Evolutionary conservation across 768 basidiomycete genomes (phyloP).

Genomic region (Phanerochaete sordida): DNA sequence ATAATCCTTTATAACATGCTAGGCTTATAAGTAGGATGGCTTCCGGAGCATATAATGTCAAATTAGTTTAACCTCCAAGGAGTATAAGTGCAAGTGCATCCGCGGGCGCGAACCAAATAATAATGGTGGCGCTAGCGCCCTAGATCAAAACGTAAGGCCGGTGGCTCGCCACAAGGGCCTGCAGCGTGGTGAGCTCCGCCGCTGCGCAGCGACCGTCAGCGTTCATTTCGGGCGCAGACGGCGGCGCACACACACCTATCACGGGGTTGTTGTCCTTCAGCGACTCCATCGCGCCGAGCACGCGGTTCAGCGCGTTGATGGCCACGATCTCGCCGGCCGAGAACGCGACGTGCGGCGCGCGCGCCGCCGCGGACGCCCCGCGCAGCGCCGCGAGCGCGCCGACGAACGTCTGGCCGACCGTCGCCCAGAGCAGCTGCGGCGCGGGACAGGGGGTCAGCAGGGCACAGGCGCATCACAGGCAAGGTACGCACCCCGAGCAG

Average conservation of each 20-base stretch:
- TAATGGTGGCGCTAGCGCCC: no score
- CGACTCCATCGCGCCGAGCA: constrained; percentile 9
- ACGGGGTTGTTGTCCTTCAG: background rate
- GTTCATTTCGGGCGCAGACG: background rate
- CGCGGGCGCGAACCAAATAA: no score
- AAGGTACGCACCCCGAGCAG: constrained; percentile 20
- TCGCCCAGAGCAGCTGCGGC: constrained; percentile 9
- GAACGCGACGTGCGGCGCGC: background rate
- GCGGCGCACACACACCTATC: constrained; percentile 3
- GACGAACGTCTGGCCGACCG: constrained; percentile 7
- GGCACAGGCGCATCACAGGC: background rate
- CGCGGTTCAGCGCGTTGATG: constrained; percentile 5
- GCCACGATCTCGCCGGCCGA: constrained; percentile 7
- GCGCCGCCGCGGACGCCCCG: background rate
- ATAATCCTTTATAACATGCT: background rate
- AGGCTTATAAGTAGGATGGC: no score
- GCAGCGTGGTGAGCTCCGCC: constrained; percentile 7
- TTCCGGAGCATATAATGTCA: no score
- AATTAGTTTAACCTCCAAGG: no score
- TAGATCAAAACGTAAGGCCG: background rate
- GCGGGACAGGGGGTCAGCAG: background rate
- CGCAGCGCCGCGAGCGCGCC: background rate
- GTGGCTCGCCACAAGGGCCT: background rate
- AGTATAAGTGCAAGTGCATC: no score
- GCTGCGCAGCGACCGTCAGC: background rate